Base-by-base conservation (phyloP, 2,329 filamentous ascomycete genomes). In the Trichoderma semiorbis region DNA sequence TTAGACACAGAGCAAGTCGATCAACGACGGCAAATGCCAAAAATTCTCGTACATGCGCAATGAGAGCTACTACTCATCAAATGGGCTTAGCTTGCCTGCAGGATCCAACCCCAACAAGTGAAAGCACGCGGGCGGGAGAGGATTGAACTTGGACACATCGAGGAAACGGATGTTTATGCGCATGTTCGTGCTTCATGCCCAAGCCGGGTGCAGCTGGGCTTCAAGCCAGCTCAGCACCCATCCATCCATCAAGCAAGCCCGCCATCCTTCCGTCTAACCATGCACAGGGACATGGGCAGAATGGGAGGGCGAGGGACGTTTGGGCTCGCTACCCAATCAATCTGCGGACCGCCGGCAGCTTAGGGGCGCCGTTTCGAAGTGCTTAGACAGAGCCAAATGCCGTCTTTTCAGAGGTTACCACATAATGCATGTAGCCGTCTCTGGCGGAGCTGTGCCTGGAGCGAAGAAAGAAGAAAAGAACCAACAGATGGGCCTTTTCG, bases 191-290 rank as follows among this genome's bases (percentile, higher is more conserved):
- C 60, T 72, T 72, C 34, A 28, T 72, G 71, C 71, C 71, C 67
- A 72, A 72, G 36, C 61, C 26, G 24, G 32, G 65, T 61, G 70
- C 50, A 64, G 57, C 65, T 69, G 50, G 71, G 70, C 58, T 62
- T 72, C 53, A 70, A 72, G 71, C 71, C 71, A 72, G 30, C 71
- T 72, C 71, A 72, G 47, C 71, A 72, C 26, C 43, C 65, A 61
- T 58, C 57, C 66, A 55, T 72, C 43, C 60, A 72, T 65, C 69
- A 66, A 71, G 57, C 69, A 50, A 39, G 58, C 32, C 64, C 67
- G 57, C 57, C 57, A 64, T 63, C 61, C 61, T 32, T 43, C 34
- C 24, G 55, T 61, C 66, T 34, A 47, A 43, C 68, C 28, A 39
- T 50, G 57, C 14, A 34, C 50, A 70, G 47, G 66, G 66, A 53